Percentiles rank a stretch among this genome's conserved stretches.
phyloP scores from a whole-genome alignment of 805 yeast genomes.

The Kuraishia borneana region DNA sequence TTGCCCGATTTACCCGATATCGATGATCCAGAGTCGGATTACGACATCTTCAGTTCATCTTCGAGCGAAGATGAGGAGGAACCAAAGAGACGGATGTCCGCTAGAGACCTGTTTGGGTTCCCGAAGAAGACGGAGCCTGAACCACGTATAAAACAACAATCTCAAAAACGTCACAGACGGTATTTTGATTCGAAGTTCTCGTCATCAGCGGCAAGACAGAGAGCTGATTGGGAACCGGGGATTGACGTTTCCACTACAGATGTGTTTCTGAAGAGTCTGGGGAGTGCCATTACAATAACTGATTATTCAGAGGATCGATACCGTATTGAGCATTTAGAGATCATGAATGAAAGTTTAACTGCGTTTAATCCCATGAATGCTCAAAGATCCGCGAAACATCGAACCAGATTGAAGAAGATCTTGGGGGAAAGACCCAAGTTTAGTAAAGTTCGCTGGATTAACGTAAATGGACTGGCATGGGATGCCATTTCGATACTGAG shows the following conservation, averaged over 20 bases:
- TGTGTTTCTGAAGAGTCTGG: constrained; percentile 38
- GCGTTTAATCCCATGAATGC: constrained; percentile 3
- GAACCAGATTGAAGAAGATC: constrained; percentile 16
- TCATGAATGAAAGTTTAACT: constrained; percentile 12
- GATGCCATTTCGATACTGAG: constrained; percentile 40
- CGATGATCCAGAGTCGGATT: constrained; percentile 15
- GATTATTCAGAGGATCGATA: constrained; percentile 36
- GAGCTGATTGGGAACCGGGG: constrained; percentile 53
- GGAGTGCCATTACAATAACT: constrained; percentile 41
- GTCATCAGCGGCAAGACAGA: constrained; percentile 20
- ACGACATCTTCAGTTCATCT: constrained; percentile 7
- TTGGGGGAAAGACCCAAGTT: constrained; percentile 29
- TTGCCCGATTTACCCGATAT: constrained; percentile 26
- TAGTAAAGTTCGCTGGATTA: constrained; percentile 45
- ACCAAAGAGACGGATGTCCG: neutral
- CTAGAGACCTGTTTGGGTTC: neutral
- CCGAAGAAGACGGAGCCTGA: neutral
- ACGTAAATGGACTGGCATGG: constrained; percentile 52
- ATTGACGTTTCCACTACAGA: constrained; percentile 38
- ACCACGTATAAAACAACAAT: neutral
- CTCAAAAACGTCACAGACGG: constrained; percentile 10
- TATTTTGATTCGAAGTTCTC: constrained; percentile 26
- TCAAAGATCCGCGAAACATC: constrained; percentile 10
- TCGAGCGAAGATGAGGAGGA: constrained; percentile 7
- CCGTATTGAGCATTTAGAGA: constrained; percentile 31